Conservation (phyloP, 2,329 filamentous ascomycete species). For the Apiospora hydei region DNA sequence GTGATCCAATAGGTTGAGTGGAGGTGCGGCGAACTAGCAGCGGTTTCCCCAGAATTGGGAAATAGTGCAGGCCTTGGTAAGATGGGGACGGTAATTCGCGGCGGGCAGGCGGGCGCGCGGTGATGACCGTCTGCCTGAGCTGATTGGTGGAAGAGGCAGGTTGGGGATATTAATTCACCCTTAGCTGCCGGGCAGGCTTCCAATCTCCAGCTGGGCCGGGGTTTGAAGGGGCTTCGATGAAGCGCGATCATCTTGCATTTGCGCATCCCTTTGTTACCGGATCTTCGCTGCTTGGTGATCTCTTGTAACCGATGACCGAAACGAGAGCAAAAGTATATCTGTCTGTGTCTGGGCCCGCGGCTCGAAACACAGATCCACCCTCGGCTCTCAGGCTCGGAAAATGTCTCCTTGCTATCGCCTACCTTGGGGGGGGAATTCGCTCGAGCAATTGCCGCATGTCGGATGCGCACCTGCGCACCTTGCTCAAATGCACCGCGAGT, state of each 20-base stretch:
- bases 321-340: neutral
- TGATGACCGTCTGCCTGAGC: neutral
- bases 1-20: slow-evolving; percentile 15
- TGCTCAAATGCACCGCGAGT: neutral
- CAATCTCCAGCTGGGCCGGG: neutral
- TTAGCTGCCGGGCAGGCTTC: neutral
- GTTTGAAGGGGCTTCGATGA: neutral
- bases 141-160: slow-evolving; percentile 12
- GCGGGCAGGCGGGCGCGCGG: neutral
- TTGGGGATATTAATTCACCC: slow-evolving; percentile 8
- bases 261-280: neutral
- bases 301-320: neutral
- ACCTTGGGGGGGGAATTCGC: neutral
- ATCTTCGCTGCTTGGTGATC: neutral
- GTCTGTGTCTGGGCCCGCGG: neutral
- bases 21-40: neutral
- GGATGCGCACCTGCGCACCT: neutral
- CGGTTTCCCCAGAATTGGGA: slow-evolving; percentile 17
- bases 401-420: neutral
- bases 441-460: neutral
- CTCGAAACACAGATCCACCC: neutral
- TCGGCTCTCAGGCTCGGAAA: slow-evolving; percentile 14
- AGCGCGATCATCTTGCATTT: neutral
- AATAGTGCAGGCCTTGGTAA: neutral
- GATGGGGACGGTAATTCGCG: slow-evolving; percentile 10